These are phyloP conservation scores for Solanum chacoense DNA, from an alignment of 305 asterid species.

Conservation along the genomic window DNA sequence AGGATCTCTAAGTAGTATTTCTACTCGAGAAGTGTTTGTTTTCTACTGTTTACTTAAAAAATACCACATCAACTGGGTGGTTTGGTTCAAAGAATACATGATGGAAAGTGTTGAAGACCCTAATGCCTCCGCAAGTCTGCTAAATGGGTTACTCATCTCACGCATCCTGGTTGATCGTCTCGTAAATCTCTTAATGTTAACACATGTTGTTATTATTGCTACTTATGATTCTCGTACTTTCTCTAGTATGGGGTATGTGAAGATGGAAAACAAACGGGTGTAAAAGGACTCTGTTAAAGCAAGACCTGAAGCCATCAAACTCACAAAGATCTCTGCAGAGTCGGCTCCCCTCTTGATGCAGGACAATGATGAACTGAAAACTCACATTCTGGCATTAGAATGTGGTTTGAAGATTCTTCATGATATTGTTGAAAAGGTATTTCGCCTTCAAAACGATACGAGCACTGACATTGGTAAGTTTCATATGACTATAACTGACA, in stretches of 20 bases:
- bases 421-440: background rate
- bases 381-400: too few species aligned
- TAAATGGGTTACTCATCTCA: background rate
- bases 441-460: background rate
- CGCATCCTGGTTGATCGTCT: background rate
- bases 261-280: background rate
- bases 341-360: background rate
- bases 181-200: too few species aligned
- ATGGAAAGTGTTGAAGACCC: too few species aligned
- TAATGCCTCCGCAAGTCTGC: background rate
- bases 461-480: background rate
- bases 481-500: background rate
- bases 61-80: too few species aligned
- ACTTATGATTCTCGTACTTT: background rate
- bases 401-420: background rate
- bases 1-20: too few species aligned
- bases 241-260: background rate
- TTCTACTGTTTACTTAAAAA: too few species aligned
- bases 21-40: too few species aligned
- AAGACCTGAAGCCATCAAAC: background rate
- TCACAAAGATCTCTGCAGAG: background rate
- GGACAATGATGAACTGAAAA: background rate
- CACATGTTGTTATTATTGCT: background rate
- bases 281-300: too few species aligned
- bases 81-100: too few species aligned